Percentiles rank a stretch among this genome's conserved stretches.
Conservation (phyloP, 1,139 yeast species). For the Magnusiomyces clavatus region DNA sequence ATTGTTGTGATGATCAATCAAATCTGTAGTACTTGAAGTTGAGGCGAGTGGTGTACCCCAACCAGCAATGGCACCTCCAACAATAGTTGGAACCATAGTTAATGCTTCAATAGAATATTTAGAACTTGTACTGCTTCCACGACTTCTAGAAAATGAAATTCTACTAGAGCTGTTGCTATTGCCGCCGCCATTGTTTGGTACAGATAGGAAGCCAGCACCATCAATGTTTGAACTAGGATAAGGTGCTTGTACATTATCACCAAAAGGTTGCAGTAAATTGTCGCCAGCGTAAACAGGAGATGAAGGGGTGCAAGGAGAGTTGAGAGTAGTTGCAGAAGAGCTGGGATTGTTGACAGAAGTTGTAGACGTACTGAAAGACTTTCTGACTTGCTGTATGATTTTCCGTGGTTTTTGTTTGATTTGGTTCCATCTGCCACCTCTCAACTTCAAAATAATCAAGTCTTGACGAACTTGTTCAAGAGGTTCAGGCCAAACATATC, state of each 20-base stretch:
- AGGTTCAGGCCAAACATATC: conserved; percentile 36
- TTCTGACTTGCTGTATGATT: conserved; percentile 24
- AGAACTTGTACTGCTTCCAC: conserved; percentile 19
- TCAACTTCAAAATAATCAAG: conserved; percentile 31
- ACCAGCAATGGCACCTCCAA: conserved; percentile 50
- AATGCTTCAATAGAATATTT: conserved; percentile 35
- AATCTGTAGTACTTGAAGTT: too few species aligned
- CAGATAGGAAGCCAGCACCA: background rate
- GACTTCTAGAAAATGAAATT: conserved; percentile 6
- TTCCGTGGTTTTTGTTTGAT: conserved; percentile 29
- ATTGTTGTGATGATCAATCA: background rate
- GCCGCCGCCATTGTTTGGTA: conserved; percentile 1
- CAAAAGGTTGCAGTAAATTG: conserved; percentile 26
- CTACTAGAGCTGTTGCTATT: conserved; percentile 13
- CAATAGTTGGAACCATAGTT: conserved; percentile 45
- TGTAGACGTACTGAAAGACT: conserved; percentile 19
- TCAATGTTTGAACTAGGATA: background rate
- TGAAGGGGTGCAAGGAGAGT: background rate
- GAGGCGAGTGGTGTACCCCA: conserved; percentile 23
- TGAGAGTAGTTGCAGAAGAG: background rate
- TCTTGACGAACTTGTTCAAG: conserved; percentile 36
- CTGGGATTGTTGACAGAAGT: conserved; percentile 11
- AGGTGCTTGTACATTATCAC: conserved; percentile 4
- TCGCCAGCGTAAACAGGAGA: conserved; percentile 13
- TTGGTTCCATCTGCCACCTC: conserved; percentile 36